phyloP scores from a whole-genome alignment of 2,329 filamentous ascomycete species.

The Alternaria infectoria region DNA sequence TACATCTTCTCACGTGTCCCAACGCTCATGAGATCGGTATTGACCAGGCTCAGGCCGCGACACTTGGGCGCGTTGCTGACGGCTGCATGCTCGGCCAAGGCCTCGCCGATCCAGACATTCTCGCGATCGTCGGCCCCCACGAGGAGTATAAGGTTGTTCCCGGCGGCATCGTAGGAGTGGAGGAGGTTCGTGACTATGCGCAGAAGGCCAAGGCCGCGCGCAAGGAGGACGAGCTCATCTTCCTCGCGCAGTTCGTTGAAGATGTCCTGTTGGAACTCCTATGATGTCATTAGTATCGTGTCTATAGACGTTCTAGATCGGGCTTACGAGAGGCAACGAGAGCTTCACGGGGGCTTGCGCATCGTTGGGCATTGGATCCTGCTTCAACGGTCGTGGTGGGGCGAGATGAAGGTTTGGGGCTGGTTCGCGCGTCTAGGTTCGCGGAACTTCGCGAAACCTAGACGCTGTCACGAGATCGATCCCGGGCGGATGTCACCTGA shows the following conservation, averaged over 20 bases:
- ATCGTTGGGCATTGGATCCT: constrained; percentile 48
- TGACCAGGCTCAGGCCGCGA: constrained; percentile 86
- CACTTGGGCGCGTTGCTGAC: constrained; percentile 83
- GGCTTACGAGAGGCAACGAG: constrained; percentile 72
- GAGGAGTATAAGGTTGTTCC: constrained; percentile 88
- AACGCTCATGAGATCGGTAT: constrained; percentile 92
- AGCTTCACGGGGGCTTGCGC: constrained; percentile 72
- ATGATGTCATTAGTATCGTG: constrained; percentile 36
- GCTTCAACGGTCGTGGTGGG: constrained; percentile 22
- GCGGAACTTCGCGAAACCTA: constrained; percentile 7
- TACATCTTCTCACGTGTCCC: constrained; percentile 91
- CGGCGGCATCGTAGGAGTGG: constrained; percentile 94
- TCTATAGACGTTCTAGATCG: background rate
- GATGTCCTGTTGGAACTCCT: constrained; percentile 91
- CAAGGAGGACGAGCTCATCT: constrained; percentile 92
- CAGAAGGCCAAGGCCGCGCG: constrained; percentile 88
- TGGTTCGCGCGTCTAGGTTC: constrained; percentile 22
- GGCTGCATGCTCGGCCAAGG: constrained; percentile 91
- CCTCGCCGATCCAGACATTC: constrained; percentile 96
- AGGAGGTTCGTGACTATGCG: constrained; percentile 94
- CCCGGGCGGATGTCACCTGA: background rate
- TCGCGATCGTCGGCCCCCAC: constrained; percentile 91
- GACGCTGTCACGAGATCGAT: constrained; percentile 36
- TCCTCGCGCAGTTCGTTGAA: constrained; percentile 76
- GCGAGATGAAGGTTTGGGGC: constrained; percentile 19